Evolutionary conservation across 352 stramenopile species (phyloP).

Genomic region (Pythium monospermum): DNA sequence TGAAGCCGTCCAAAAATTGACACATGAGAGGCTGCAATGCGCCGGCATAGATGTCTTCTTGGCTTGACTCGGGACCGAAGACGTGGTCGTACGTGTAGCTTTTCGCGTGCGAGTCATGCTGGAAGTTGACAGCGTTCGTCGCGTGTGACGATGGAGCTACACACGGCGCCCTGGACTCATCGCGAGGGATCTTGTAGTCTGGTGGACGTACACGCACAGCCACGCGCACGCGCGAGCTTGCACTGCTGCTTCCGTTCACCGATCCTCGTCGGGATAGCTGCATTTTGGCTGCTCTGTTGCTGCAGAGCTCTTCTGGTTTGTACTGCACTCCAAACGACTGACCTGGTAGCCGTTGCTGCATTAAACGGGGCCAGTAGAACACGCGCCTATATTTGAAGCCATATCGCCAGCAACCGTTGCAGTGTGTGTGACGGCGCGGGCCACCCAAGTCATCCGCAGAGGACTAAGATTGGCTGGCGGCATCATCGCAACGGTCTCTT

Average conservation of each 20-base stretch:
- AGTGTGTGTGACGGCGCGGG: too few species aligned
- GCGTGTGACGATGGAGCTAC: conserved; percentile 7
- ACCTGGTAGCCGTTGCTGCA: too few species aligned
- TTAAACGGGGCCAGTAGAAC: too few species aligned
- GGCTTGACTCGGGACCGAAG: conserved; percentile 29
- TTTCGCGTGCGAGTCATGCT: conserved; percentile 37
- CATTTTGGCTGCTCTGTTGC: too few species aligned
- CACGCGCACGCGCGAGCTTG: conserved; percentile 43
- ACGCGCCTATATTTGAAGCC: background rate
- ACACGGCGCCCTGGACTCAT: conserved; percentile 14
- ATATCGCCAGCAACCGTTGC: too few species aligned
- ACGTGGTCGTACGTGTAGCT: conserved; percentile 66
- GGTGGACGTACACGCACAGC: conserved; percentile 58
- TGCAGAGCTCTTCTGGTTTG: too few species aligned
- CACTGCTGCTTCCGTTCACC: conserved; percentile 2
- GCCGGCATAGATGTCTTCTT: conserved; percentile 39
- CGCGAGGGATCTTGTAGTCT: conserved; percentile 23
- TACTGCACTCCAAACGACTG: too few species aligned
- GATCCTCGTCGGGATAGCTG: conserved; percentile 7
- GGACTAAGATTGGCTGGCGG: conserved; percentile 10
- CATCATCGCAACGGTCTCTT: too few species aligned
- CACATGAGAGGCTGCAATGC: conserved; percentile 39
- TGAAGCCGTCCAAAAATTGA: conserved; percentile 51
- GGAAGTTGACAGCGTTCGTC: conserved; percentile 27
- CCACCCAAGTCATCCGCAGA: background rate